Base-by-base conservation (phyloP, 768 basidiomycete genomes). In the Amanita exitialis region DNA sequence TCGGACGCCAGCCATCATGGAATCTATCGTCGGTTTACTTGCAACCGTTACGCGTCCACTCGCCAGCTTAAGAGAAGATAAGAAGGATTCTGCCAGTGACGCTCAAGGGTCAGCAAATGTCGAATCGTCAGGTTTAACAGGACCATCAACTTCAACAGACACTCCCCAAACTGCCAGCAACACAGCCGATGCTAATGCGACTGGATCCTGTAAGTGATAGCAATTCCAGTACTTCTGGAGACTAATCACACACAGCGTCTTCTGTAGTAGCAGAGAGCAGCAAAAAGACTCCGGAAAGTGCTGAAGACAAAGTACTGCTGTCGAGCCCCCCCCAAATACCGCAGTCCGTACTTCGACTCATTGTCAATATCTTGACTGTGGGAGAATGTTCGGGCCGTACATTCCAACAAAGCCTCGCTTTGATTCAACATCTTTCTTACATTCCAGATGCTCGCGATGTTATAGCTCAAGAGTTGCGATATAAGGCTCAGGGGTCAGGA, bases 331-430 rank as follows among this genome's bases (percentile, higher is more conserved):
- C 96, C 10, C 82, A 85, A 56, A 84, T 98, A 53, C 91, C 94
- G 6, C 80, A 87, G 47, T 64, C 80, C 3, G 83, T 88, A n/a
- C 75, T 98, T 21, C 83, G 89, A 34, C 78, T 93, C 34, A 91
- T 98, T 54, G 92, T 96, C 63, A 98, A 98, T 65, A 92, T 98
- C 58, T 73, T 99, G 55, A 97, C 96, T n/a, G 77, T 86, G 16
- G 96, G 96, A 39, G 96, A 99, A 71, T 98, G 95, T 62, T 92
- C 93, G 20, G 89, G 86, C 38, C 78, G 87, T 28, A 96, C 94
- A n/a, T 99, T 99, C 78, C 86, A 92, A 58, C 84, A 93, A 62
- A 93, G 90, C 36, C 74, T 98, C 38, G 76, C 84, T 15, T 78
- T 97, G 30, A 98, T 99, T 52, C 91, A 95, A 65, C 83, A 99